Base-by-base conservation (phyloP, 2,329 filamentous ascomycete species). In the Ceratocystis cubensis region DNA sequence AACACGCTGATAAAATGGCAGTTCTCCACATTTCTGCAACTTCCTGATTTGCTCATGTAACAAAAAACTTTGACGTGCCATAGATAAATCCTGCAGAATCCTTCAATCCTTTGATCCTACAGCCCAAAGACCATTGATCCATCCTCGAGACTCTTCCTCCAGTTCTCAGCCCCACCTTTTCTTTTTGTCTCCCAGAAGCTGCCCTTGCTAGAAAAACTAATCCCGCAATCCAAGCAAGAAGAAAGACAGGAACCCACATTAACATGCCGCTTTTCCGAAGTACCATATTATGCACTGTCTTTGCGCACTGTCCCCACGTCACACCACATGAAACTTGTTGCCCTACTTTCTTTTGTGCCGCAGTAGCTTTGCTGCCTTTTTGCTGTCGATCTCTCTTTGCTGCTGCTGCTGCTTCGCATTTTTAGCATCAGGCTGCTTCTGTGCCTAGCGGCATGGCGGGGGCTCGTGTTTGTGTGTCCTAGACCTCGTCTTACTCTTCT, bases 201-300 rank as follows among this genome's bases (percentile, higher is more conserved):
- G 20, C 15, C 45, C 46, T 22, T 22, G 22, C 46, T 3, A 20
- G 6, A 22, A 17, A 20, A 15, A 22, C 53, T 28, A 56, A 56
- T 57, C 53, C 53, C 25, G 50, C 53, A 57, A 17, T 28, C 53
- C 50, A 25, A 28, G 15, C 5, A 15, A 13, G 3, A 28, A 28
- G 10, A 57, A 57, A 30, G 22, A 17, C 22, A 57, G 22, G 17
- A 30, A 30, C 22, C 53, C 53, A 28, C 53, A 57, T 57, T 57
- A 57, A 57, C 53, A 30, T 57, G 53, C 53, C 53, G 53, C 53
- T 57, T 57, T 57, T 57, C 53, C 53, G 53, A 57, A 57, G 53
- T 10, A 33, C 53, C 15, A 5, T 33, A 13, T 28, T 1, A 57
- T 22, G 22, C 53, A 57, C 53, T 57, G 53, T 30, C 15, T 33